A percentile compares a stretch with the other conserved stretches of the same genome.
These are phyloP conservation scores for Hydrangea macrophylla DNA, from an alignment of 148 eudicot species.

Conservation along the genomic window DNA sequence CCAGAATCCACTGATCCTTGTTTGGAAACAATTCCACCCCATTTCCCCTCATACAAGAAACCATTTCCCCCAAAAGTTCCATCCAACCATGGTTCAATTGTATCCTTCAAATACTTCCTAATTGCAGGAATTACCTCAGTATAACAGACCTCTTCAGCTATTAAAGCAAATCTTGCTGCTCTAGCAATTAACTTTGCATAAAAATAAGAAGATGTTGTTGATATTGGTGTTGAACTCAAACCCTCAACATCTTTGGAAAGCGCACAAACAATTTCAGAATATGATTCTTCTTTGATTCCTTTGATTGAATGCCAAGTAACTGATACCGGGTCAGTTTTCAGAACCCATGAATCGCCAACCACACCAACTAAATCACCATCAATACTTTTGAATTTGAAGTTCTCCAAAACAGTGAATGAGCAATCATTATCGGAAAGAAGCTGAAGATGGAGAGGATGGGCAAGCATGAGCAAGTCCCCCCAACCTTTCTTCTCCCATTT, in stretches of 20 bases:
- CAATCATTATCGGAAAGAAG: constrained; percentile 39
- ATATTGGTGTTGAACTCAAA: constrained; percentile 41
- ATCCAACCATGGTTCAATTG: constrained; percentile 88
- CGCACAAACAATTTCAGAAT: constrained; percentile 57
- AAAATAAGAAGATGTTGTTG: constrained; percentile 73
- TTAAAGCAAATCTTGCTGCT: constrained; percentile 88
- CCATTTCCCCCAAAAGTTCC: constrained; percentile 74
- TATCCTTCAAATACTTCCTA: constrained; percentile 53
- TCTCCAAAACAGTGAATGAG: constrained; percentile 49
- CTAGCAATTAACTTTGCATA: constrained; percentile 82
- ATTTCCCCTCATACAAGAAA: constrained; percentile 69
- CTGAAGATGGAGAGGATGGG: constrained; percentile 79
- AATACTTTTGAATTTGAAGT: constrained; percentile 70
- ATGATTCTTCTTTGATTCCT: constrained; percentile 61
- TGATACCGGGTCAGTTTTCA: constrained; percentile 63
- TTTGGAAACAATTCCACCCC: constrained; percentile 89
- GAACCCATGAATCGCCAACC: constrained; percentile 86
- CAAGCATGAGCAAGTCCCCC: constrained; percentile 89
- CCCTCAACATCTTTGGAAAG: constrained; percentile 57
- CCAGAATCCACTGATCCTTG: constrained; percentile 66
- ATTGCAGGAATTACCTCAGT: constrained; percentile 62
- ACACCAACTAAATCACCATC: constrained; percentile 98
- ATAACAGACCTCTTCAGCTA: constrained; percentile 80
- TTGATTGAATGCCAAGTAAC: constrained; percentile 81
- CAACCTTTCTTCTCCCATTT: constrained; percentile 75